A percentile compares a stretch with the other conserved stretches of the same genome.
phyloP scores from a whole-genome alignment of 306 rosid genomes.

The Cucurbita pepo region DNA sequence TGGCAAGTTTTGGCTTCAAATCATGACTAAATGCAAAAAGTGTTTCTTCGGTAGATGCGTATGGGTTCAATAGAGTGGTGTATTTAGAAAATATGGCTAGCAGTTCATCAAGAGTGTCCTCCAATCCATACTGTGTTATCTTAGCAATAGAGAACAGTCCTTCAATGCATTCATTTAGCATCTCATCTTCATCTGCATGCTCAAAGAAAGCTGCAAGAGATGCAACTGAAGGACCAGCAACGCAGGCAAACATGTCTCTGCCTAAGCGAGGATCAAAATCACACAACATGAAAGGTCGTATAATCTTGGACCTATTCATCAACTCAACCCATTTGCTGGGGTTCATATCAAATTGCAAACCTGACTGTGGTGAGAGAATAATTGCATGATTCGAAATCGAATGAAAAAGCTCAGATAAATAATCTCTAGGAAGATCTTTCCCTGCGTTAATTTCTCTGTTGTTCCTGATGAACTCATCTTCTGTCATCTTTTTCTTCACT shows the following conservation, averaged over 20 bases:
- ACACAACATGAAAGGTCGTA: conserved; percentile 22
- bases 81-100: conserved; percentile 66
- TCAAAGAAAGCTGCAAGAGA: conserved; percentile 74
- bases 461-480: conserved; percentile 78
- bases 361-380: conserved; percentile 25
- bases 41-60: conserved; percentile 82
- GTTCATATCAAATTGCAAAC: conserved; percentile 40
- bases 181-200: conserved; percentile 71
- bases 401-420: conserved; percentile 61
- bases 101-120: conserved; percentile 79
- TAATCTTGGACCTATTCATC: conserved; percentile 42
- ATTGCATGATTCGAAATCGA: conserved; percentile 56
- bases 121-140: conserved; percentile 64
- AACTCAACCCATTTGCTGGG: conserved; percentile 81
- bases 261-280: conserved; percentile 46
- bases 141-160: conserved; percentile 69
- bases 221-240: conserved; percentile 81
- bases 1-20: conserved; percentile 77
- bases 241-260: conserved; percentile 86
- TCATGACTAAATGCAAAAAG: conserved; percentile 67
- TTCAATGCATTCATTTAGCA: conserved; percentile 83
- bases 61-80: conserved; percentile 77
- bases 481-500: conserved; percentile 93
- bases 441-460: conserved; percentile 82
- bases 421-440: conserved; percentile 80